Percentiles rank a stretch among this genome's conserved stretches.
Conservation (phyloP, 2,329 filamentous ascomycete genomes). For the Sporothrix phasma region DNA sequence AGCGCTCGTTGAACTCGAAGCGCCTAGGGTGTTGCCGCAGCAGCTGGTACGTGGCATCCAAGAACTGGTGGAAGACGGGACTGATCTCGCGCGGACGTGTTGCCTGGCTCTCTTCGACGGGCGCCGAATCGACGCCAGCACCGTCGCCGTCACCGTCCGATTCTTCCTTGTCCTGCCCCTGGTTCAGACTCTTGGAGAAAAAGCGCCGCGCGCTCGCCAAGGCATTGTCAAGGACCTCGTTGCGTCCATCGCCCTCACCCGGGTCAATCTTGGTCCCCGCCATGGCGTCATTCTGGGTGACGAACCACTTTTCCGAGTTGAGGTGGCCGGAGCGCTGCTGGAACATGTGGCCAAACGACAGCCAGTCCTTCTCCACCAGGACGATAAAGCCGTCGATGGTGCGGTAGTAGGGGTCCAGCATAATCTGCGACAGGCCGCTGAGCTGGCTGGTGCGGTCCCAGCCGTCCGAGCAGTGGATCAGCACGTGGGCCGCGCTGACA, state of each 20-base stretch:
- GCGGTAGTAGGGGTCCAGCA: constrained; percentile 90
- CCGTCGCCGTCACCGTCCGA: constrained; percentile 48
- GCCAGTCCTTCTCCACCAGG: constrained; percentile 92
- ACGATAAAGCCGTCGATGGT: constrained; percentile 93
- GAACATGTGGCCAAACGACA: constrained; percentile 98
- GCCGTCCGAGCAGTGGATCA: constrained; percentile 96
- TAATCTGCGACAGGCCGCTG: constrained; percentile 81
- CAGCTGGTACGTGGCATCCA: constrained; percentile 88
- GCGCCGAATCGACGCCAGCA: constrained; percentile 14
- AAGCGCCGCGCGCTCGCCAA: constrained; percentile 78
- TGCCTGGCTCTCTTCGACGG: constrained; percentile 46
- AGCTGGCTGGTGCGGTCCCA: constrained; percentile 97
- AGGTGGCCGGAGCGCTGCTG: constrained; percentile 80
- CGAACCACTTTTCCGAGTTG: constrained; percentile 90
- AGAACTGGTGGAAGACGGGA: constrained; percentile 94
- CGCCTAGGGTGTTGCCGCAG: constrained; percentile 74
- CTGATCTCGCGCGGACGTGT: constrained; percentile 86
- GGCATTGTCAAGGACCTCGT: constrained; percentile 77
- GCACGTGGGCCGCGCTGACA: constrained; percentile 83
- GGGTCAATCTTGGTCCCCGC: constrained; percentile 54
- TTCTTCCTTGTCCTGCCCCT: constrained; percentile 46
- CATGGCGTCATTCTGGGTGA: constrained; percentile 69
- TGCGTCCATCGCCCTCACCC: constrained; percentile 49
- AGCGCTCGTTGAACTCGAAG: constrained; percentile 95
- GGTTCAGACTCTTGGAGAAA: constrained; percentile 70